phyloP scores from a whole-genome alignment of 139 green algal genomes.

The Tetradesmus lagerheimii region DNA sequence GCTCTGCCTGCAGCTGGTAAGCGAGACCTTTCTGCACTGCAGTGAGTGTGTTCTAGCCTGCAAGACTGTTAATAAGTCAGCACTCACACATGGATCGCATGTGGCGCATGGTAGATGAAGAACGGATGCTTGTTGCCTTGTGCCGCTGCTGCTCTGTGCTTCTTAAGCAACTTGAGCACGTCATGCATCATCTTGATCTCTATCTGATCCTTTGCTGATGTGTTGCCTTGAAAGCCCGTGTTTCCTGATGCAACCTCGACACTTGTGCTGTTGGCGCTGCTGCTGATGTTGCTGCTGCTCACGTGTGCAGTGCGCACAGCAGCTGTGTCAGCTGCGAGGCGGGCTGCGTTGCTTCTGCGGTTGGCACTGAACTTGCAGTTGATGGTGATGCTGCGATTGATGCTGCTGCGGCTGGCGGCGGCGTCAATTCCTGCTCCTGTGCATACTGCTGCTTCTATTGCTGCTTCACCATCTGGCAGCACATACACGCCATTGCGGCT shows the following conservation, averaged over 20 bases:
- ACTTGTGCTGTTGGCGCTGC: not conserved
- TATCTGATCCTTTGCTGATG: not conserved
- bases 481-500: not conserved
- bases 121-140: not conserved
- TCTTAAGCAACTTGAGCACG: not conserved
- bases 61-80: not conserved
- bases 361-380: not conserved
- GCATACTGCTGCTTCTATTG: not conserved
- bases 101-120: not conserved
- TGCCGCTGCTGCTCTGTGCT: not conserved
- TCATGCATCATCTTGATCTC: not conserved
- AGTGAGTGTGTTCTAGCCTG: not conserved
- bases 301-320: not conserved
- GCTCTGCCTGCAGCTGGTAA: too few species aligned
- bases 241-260: not conserved
- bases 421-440: not conserved
- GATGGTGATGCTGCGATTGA: not conserved
- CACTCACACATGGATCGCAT: not conserved
- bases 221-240: not conserved
- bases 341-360: not conserved
- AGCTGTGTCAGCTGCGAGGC: not conserved
- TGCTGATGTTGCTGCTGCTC: slow-evolving; percentile 1
- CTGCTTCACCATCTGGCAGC: not conserved
- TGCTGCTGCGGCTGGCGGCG: not conserved
- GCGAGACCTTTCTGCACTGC: too few species aligned